Evolutionary conservation across 345 rosid species (phyloP).

Genomic region (Murraya paniculata): DNA sequence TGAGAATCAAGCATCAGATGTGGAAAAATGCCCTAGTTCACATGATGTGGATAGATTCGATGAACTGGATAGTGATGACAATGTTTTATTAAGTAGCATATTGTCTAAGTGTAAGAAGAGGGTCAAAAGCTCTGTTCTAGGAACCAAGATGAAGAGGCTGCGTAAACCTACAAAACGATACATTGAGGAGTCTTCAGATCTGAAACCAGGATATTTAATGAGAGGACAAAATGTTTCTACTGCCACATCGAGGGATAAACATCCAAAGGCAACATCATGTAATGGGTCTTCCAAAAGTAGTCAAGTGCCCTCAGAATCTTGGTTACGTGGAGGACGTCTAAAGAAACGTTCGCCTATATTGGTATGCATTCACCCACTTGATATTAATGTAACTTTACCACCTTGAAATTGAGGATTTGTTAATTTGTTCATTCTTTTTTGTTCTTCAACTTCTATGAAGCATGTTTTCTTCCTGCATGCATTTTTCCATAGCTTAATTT

Average conservation of each 20-base stretch:
- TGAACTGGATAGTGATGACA: constrained; percentile 45
- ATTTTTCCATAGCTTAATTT: background rate
- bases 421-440: background rate
- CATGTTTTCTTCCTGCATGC: background rate
- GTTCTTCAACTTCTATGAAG: background rate
- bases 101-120: constrained; percentile 31
- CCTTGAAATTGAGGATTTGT: background rate
- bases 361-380: constrained; percentile 30
- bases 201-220: constrained; percentile 15
- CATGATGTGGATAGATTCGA: constrained; percentile 24
- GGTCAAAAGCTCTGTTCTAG: constrained; percentile 28
- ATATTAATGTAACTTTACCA: background rate
- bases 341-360: constrained; percentile 32
- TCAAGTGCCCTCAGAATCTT: constrained; percentile 33
- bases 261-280: constrained; percentile 23
- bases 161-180: constrained; percentile 50
- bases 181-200: constrained; percentile 45
- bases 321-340: constrained; percentile 34
- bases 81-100: constrained; percentile 36
- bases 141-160: constrained; percentile 35
- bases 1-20: constrained; percentile 20
- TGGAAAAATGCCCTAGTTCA: constrained; percentile 17
- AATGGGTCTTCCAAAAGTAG: constrained; percentile 24
- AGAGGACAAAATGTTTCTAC: constrained; percentile 17
- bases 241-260: constrained; percentile 23